Evolutionary conservation across 75 land plant genomes (phyloP).

Genomic region (Cunninghamia lanceolata): DNA sequence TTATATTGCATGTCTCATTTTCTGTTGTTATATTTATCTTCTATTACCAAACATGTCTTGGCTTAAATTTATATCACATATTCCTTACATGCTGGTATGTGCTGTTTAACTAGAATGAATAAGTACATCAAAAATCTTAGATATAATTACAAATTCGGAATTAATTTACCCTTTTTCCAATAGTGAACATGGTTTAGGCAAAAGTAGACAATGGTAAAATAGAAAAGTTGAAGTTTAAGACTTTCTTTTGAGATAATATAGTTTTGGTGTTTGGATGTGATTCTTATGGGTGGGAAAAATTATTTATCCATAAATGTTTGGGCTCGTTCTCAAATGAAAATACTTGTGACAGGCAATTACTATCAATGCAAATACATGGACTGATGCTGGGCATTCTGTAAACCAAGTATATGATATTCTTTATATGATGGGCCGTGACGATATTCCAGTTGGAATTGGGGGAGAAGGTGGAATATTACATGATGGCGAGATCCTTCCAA

Average conservation of each 20-base stretch:
- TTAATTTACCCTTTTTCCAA: not conserved
- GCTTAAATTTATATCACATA: not conserved
- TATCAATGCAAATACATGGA: constrained; percentile 76
- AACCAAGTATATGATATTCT: constrained; percentile 85
- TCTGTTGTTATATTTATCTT: not conserved
- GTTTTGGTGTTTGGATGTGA: not conserved
- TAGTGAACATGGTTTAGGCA: not conserved
- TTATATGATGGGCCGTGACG: constrained; percentile 91
- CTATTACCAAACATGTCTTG: not conserved
- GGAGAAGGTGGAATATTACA: constrained; percentile 82
- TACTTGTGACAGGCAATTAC: constrained; percentile 58
- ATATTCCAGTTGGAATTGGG: constrained; percentile 77
- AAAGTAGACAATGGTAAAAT: not conserved
- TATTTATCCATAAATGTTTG: not conserved
- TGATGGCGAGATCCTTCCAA: constrained; percentile 54
- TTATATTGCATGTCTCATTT: not conserved
- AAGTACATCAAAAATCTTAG: not conserved
- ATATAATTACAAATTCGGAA: not conserved
- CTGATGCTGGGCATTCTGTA: constrained; percentile 74
- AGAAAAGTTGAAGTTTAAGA: not conserved
- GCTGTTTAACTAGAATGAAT: not conserved
- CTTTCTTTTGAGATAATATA: not conserved
- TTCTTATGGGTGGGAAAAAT: not conserved
- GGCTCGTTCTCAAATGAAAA: not conserved
- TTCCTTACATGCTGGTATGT: not conserved